These are phyloP conservation scores for Wolfiporia cocos DNA, from an alignment of 1,284 basidiomycete genomes.

Conservation along the genomic window DNA sequence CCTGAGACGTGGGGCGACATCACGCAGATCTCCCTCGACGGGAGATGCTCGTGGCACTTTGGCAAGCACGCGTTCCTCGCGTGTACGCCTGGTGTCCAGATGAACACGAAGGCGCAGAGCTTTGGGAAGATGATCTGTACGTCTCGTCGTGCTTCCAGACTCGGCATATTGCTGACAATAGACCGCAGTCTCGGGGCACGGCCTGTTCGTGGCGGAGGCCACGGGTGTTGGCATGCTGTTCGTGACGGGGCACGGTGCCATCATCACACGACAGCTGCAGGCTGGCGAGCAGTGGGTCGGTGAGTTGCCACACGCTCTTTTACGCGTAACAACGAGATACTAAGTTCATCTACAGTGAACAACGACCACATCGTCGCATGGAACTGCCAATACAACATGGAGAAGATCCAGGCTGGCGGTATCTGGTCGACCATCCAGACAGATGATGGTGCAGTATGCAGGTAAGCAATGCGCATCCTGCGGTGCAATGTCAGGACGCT, in stretches of 20 bases:
- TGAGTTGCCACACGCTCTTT: slow-evolving; percentile 6
- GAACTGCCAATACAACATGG: slow-evolving; percentile 28
- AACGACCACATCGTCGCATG: slow-evolving; percentile 29
- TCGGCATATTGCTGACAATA: neutral
- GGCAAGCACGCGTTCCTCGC: slow-evolving; percentile 29
- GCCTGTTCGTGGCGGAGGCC: slow-evolving; percentile 24
- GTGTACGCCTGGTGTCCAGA: slow-evolving; percentile 20
- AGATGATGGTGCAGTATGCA: slow-evolving; percentile 28
- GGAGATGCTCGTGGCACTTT: slow-evolving; percentile 21
- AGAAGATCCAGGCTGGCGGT: slow-evolving; percentile 26
- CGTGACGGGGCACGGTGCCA: slow-evolving; percentile 26
- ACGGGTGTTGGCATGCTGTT: slow-evolving; percentile 25
- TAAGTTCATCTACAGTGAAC: slow-evolving; percentile 13
- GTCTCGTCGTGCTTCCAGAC: slow-evolving; percentile 4
- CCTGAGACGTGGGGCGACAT: slow-evolving; percentile 31
- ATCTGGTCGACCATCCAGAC: slow-evolving; percentile 23
- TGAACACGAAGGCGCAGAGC: slow-evolving; percentile 23
- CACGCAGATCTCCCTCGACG: slow-evolving; percentile 25
- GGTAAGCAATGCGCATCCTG: slow-evolving; percentile 13
- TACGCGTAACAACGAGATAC: neutral
- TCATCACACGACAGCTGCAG: slow-evolving; percentile 23
- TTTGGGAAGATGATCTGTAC: slow-evolving; percentile 26
- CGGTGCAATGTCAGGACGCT: neutral
- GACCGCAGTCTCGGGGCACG: slow-evolving; percentile 27
- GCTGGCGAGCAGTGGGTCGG: slow-evolving; percentile 29